phyloP scores from a whole-genome alignment of 768 basidiomycete genomes.

The Galerina marginata region DNA sequence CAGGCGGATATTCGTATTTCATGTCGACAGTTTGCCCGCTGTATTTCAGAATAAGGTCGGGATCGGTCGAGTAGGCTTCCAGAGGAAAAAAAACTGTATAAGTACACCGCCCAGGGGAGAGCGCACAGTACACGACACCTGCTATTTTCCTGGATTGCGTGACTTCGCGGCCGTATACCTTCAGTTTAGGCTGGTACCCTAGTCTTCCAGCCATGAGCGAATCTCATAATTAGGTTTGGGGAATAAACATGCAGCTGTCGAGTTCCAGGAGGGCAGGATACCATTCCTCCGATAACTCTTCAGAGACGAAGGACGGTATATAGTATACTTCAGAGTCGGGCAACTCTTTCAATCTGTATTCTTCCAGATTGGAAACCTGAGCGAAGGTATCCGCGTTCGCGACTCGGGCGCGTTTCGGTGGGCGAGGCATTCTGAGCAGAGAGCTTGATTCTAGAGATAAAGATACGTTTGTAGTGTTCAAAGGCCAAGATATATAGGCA shows the following conservation, averaged over 20 bases:
- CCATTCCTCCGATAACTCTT: slow-evolving; percentile 27
- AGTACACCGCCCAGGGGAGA: neutral
- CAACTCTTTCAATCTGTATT: slow-evolving; percentile 29
- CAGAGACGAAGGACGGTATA: slow-evolving; percentile 28
- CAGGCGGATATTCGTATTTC: slow-evolving; percentile 32
- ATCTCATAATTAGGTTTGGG: neutral
- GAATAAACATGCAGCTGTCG: slow-evolving; percentile 17
- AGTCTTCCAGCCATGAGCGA: neutral
- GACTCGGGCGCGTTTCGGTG: neutral
- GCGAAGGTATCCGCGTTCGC: neutral
- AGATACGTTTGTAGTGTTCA: no score
- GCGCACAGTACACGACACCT: slow-evolving; percentile 15
- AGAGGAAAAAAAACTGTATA: neutral
- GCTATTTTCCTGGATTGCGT: slow-evolving; percentile 37
- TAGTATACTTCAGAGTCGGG: slow-evolving; percentile 35
- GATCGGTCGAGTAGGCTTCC: slow-evolving; percentile 34
- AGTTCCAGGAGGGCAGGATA: slow-evolving; percentile 21
- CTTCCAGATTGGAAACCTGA: slow-evolving; percentile 18
- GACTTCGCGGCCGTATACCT: slow-evolving; percentile 32
- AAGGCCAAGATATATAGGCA: no score
- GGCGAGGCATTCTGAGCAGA: neutral
- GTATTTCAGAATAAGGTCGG: slow-evolving; percentile 32
- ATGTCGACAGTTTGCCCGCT: slow-evolving; percentile 36
- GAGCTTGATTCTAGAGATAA: no score
- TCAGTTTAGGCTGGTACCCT: slow-evolving; percentile 38